Evolutionary conservation across 1,284 basidiomycete species (phyloP).

Genomic region (Cryptococcus neoformans): DNA sequence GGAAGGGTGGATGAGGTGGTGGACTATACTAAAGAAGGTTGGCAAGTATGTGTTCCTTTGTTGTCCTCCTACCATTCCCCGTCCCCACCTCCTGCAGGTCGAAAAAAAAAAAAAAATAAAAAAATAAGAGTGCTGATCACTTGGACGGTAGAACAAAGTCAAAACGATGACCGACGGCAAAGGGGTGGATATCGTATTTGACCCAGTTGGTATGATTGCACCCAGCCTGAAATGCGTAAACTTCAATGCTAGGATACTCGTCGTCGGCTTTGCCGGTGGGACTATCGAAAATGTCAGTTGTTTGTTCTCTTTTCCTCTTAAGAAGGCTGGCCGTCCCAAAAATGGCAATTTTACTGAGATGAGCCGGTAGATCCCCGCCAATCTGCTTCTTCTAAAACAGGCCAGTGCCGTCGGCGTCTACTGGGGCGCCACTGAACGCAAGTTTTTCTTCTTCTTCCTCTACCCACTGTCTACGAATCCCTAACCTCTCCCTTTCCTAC

Average conservation of each 20-base stretch:
- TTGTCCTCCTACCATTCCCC: neutral
- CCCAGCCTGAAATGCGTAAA: conserved; percentile 76
- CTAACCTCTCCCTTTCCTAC: too few relatives aligned
- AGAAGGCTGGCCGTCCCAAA: too few relatives aligned
- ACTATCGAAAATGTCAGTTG: conserved; percentile 74
- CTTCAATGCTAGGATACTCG: conserved; percentile 87
- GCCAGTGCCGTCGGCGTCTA: conserved; percentile 74
- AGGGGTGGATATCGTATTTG: conserved; percentile 83
- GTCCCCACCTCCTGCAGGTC: neutral
- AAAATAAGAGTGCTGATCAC: too few relatives aligned
- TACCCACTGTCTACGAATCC: neutral
- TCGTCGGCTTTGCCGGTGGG: conserved; percentile 89
- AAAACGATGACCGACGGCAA: conserved; percentile 69
- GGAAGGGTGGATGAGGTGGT: conserved; percentile 50
- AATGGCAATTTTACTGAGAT: too few relatives aligned
- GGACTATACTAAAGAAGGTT: conserved; percentile 49
- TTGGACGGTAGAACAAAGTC: conserved; percentile 47
- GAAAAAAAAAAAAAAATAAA: too few relatives aligned
- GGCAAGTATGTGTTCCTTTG: conserved; percentile 34
- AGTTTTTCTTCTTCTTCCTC: conserved; percentile 29
- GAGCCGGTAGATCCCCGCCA: conserved; percentile 66
- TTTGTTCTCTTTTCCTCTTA: neutral
- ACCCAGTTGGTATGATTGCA: conserved; percentile 62
- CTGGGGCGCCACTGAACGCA: conserved; percentile 77
- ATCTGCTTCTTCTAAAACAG: conserved; percentile 84